Base-by-base conservation (phyloP, 2,329 filamentous ascomycete genomes). In the Trichophyton rubrum region DNA sequence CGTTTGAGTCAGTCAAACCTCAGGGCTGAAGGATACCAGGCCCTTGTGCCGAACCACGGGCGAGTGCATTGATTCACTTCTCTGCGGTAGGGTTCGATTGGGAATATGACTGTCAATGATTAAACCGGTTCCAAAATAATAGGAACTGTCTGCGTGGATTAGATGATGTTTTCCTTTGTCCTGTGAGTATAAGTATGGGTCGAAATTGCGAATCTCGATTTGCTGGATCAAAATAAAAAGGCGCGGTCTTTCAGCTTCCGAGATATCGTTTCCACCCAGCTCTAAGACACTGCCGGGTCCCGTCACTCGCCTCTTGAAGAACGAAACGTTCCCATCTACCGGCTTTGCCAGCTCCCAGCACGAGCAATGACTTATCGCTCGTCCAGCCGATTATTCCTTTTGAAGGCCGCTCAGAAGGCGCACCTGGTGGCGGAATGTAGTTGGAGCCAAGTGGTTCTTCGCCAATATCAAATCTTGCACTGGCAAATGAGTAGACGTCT, bases 371-470 rank as follows among this genome's bases (percentile, higher is more conserved):
- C 22, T 83, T 78, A 64, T 96, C 88, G 65, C 84, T 80, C 8
- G 85, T 80, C 90, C 95, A 97, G 1, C 90, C 90, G 61, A 96
- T 81, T 6, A 93, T 76, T 0, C 93, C 93, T 71, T 95, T 96
- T 9, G 85, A 81, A 13, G 90, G 85, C 58, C 84, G 73, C 7
- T 79, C 78, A 49, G 79, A 75, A 0, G 81, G 78, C 53, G 80
- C 76, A 15, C 79, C 79, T 1, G 81, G 77, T 22, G 82, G 76
- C 15, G 79, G 78, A 2, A 78, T 67, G 66, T 75, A 70, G 62
- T 75, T 67, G 61, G 76, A 70, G 49, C 71, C 66, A 3, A 67
- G 65, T 13, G 77, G 70, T 67, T 95, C 90, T 35, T 93, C 87
- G 2, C 89, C 89, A 41, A 90, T 86, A 67, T 93, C 87, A 67